phyloP scores from a whole-genome alignment of 2,329 filamentous ascomycete genomes.

The Talaromyces sp. region DNA sequence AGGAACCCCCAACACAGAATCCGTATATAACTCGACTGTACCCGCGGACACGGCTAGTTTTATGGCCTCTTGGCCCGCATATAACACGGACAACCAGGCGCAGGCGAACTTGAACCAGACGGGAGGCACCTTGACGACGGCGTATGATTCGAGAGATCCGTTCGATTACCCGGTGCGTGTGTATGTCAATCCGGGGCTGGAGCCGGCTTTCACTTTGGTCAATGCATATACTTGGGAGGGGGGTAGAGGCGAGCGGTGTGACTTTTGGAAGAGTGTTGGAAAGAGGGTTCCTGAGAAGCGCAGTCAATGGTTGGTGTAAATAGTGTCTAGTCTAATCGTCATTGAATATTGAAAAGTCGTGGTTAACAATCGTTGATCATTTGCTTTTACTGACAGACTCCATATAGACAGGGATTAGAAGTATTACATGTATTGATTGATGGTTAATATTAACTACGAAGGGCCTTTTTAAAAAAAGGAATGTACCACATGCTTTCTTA shows the following conservation, averaged over 20 bases:
- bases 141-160: conserved; percentile 11
- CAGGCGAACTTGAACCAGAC: conserved; percentile 46
- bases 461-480: too few relatives aligned
- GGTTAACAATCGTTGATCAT: neutral
- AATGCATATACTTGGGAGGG: conserved; percentile 46
- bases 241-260: conserved; percentile 42
- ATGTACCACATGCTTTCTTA: too few relatives aligned
- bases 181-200: conserved; percentile 24
- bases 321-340: neutral
- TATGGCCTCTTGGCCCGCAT: conserved; percentile 30
- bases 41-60: neutral
- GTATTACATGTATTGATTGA: too few relatives aligned
- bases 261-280: conserved; percentile 34
- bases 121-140: conserved; percentile 26
- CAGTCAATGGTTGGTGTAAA: neutral
- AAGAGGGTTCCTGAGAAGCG: conserved; percentile 13
- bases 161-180: conserved; percentile 18
- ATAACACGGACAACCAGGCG: conserved; percentile 25
- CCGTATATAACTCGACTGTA: conserved; percentile 20
- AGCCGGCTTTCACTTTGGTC: conserved; percentile 36
- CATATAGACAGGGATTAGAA: too few relatives aligned
- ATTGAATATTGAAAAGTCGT: neutral
- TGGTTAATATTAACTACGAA: neutral
- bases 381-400: neutral
- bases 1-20: conserved; percentile 32